phyloP scores from a whole-genome alignment of 2,329 filamentous ascomycete species.

The Aspergillus transmontanensis region DNA sequence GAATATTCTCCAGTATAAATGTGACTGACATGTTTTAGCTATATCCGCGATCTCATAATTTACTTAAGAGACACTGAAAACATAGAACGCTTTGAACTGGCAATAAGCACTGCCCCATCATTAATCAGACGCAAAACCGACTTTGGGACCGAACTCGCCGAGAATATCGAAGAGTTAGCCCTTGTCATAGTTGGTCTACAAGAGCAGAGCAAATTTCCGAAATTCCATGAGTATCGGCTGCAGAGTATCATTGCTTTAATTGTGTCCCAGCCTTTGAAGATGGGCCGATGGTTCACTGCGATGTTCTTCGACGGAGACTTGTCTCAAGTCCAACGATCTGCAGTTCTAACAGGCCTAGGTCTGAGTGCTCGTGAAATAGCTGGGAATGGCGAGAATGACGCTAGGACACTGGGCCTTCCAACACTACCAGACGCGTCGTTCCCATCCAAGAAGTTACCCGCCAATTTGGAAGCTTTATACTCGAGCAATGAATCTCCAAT shows the following conservation, averaged over 20 bases:
- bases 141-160: slow-evolving; percentile 84
- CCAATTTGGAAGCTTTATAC: slow-evolving; percentile 73
- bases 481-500: slow-evolving; percentile 58
- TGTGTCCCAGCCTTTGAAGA: slow-evolving; percentile 71
- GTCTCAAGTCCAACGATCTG: slow-evolving; percentile 79
- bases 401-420: slow-evolving; percentile 38
- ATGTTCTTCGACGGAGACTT: slow-evolving; percentile 92
- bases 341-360: slow-evolving; percentile 79
- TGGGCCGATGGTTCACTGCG: slow-evolving; percentile 82
- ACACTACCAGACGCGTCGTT: slow-evolving; percentile 57
- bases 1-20: not conserved
- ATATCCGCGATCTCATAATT: slow-evolving; percentile 79
- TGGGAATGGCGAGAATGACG: slow-evolving; percentile 66
- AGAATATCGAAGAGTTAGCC: slow-evolving; percentile 81
- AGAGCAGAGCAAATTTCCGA: slow-evolving; percentile 79
- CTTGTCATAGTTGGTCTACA: slow-evolving; percentile 76
- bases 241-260: slow-evolving; percentile 82
- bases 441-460: slow-evolving; percentile 77
- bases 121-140: slow-evolving; percentile 86
- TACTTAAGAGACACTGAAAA: slow-evolving; percentile 80
- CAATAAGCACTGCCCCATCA: slow-evolving; percentile 71
- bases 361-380: slow-evolving; percentile 82
- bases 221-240: slow-evolving; percentile 74
- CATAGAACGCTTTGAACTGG: slow-evolving; percentile 81
- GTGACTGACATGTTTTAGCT: slow-evolving; percentile 45